A percentile compares a stretch with the other conserved stretches of the same genome.
Evolutionary conservation across 495 filamentous ascomycete genomes (phyloP).

Genomic region (Penicillium nucicola): DNA sequence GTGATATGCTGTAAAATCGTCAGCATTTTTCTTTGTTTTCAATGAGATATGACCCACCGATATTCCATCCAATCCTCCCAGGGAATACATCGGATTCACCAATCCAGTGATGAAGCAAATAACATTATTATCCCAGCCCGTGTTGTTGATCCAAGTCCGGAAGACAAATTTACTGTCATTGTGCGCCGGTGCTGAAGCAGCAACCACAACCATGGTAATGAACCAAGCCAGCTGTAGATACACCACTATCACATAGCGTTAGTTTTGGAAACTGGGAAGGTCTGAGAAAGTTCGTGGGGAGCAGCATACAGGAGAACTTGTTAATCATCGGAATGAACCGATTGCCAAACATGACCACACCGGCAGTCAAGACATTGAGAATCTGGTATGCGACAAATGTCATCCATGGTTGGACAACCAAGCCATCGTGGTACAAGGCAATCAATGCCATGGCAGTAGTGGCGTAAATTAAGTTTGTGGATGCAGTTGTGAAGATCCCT

Average conservation of each 20-base stretch:
- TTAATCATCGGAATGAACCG: constrained; percentile 33
- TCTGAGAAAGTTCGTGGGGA: too few species aligned
- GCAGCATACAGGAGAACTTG: constrained; percentile 34
- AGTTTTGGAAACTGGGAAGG: neutral
- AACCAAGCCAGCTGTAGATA: constrained; percentile 63
- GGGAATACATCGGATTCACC: constrained; percentile 73
- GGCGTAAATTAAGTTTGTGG: constrained; percentile 40
- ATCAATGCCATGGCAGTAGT: constrained; percentile 34
- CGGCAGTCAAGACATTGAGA: constrained; percentile 27
- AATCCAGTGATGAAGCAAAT: constrained; percentile 75
- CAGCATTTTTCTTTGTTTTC: neutral
- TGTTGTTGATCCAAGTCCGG: constrained; percentile 61
- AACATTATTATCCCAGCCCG: constrained; percentile 63
- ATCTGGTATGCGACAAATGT: constrained; percentile 35
- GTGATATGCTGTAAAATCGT: constrained; percentile 59
- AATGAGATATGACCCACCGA: constrained; percentile 25
- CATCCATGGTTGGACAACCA: constrained; percentile 37
- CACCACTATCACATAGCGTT: constrained; percentile 36
- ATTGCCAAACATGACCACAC: constrained; percentile 37
- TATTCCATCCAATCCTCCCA: constrained; percentile 65
- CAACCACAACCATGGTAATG: constrained; percentile 67
- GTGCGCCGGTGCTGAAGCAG: constrained; percentile 48
- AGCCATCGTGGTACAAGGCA: constrained; percentile 31
- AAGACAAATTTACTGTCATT: constrained; percentile 62
- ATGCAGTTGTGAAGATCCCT: constrained; percentile 43